Percentiles rank a stretch among this genome's conserved stretches.
Conservation (phyloP, 2,329 filamentous ascomycete genomes). For the Hymenoscyphus linearis region DNA sequence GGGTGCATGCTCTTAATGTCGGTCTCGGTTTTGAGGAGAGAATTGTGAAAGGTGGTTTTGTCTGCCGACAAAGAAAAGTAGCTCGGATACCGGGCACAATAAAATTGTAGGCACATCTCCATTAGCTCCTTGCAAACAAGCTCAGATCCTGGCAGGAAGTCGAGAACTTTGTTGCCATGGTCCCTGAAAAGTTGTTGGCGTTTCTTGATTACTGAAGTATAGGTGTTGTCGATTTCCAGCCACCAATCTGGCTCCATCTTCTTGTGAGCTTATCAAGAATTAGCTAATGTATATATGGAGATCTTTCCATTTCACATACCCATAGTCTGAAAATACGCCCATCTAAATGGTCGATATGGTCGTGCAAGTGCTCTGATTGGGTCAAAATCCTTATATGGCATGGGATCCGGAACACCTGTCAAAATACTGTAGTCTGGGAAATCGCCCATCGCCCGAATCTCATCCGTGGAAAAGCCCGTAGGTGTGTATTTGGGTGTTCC, state of each 20-base stretch:
- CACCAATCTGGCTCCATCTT: slow-evolving; percentile 81
- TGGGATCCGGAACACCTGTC: slow-evolving; percentile 67
- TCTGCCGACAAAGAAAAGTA: slow-evolving; percentile 59
- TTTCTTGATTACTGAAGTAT: slow-evolving; percentile 60
- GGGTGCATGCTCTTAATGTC: slow-evolving; percentile 59
- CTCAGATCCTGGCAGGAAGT: slow-evolving; percentile 67
- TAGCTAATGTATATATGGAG: slow-evolving; percentile 4
- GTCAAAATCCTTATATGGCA: slow-evolving; percentile 59
- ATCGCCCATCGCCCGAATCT: slow-evolving; percentile 64
- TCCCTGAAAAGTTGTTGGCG: slow-evolving; percentile 59
- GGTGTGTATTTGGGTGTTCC: slow-evolving; percentile 46
- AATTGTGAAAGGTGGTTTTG: slow-evolving; percentile 59
- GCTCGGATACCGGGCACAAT: slow-evolving; percentile 71
- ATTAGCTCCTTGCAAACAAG: slow-evolving; percentile 79
- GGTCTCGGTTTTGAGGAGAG: slow-evolving; percentile 57
- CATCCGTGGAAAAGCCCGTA: slow-evolving; percentile 64
- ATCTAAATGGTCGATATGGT: slow-evolving; percentile 76
- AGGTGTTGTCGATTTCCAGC: slow-evolving; percentile 79
- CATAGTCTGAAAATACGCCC: slow-evolving; percentile 89
- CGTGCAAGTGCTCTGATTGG: slow-evolving; percentile 63
- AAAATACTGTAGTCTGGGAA: slow-evolving; percentile 76
- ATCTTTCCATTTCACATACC: slow-evolving; percentile 49
- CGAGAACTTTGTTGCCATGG: slow-evolving; percentile 60
- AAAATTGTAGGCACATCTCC: slow-evolving; percentile 78
- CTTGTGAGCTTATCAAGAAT: slow-evolving; percentile 52